A percentile compares a stretch with the other conserved stretches of the same genome.
phyloP scores from a whole-genome alignment of 352 stramenopile species.

The Phytophthora colocasiae region DNA sequence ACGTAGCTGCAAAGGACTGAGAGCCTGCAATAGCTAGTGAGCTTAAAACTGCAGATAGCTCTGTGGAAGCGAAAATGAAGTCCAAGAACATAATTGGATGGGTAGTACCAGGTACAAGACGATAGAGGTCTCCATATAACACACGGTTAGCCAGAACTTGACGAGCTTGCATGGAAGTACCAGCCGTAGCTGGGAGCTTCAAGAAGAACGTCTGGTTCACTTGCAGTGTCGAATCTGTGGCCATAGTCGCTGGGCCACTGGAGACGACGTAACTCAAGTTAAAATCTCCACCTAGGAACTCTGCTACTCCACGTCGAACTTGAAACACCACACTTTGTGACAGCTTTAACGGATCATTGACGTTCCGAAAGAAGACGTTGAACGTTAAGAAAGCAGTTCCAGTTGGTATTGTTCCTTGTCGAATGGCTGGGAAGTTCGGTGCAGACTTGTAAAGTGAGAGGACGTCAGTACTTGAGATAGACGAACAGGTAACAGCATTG shows the following conservation, averaged over 20 bases:
- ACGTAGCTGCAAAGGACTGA: conserved; percentile 29
- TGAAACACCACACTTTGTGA: conserved; percentile 52
- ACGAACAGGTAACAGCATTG: conserved; percentile 22
- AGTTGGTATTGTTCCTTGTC: conserved; percentile 4
- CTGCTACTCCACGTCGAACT: conserved; percentile 48
- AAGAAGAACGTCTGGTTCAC: conserved; percentile 56
- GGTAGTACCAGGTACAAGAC: conserved; percentile 16
- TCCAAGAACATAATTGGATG: conserved; percentile 58
- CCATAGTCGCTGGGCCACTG: conserved; percentile 31
- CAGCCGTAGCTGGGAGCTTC: conserved; percentile 15
- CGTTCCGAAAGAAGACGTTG: conserved; percentile 52
- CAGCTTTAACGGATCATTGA: conserved; percentile 44
- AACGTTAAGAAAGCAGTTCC: conserved; percentile 42
- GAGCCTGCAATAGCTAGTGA: conserved; percentile 24
- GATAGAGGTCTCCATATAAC: conserved; percentile 50
- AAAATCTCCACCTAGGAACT: conserved; percentile 45
- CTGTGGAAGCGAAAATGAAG: conserved; percentile 32
- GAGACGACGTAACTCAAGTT: conserved; percentile 35
- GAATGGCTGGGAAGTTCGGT: conserved; percentile 31
- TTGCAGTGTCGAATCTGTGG: conserved; percentile 41
- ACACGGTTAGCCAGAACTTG: conserved; percentile 51
- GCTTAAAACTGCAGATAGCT: conserved; percentile 11
- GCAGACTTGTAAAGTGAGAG: conserved; percentile 31
- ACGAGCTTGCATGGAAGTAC: conserved; percentile 26
- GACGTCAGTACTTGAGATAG: conserved; percentile 20